A percentile compares a stretch with the other conserved stretches of the same genome.
Conservation (phyloP, 495 filamentous ascomycete genomes). For the Chlorociboria aeruginascens region DNA sequence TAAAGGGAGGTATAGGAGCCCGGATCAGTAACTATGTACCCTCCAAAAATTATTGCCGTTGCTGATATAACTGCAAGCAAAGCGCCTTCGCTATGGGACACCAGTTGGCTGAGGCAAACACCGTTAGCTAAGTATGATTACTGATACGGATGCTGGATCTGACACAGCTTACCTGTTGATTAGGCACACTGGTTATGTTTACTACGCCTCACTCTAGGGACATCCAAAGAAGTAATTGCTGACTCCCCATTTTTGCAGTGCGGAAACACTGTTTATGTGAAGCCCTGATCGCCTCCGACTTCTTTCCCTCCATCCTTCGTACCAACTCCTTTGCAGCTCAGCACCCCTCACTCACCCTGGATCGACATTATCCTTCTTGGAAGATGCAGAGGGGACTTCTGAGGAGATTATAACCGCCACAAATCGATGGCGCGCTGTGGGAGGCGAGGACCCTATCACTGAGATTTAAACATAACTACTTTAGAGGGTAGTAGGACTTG, state of each 20-base stretch:
- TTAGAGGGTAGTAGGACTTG: no score
- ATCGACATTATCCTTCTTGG: background rate
- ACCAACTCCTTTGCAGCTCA: constrained; percentile 4
- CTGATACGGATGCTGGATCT: constrained; percentile 12
- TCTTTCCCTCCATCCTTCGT: constrained; percentile 3
- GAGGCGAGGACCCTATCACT: constrained; percentile 25
- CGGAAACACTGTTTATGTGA: constrained; percentile 10
- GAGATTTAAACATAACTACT: constrained; percentile 22
- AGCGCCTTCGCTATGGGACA: no score
- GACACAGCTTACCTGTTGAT: constrained; percentile 15
- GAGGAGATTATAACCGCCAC: constrained; percentile 15
- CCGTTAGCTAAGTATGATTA: background rate
- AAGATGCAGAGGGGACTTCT: background rate
- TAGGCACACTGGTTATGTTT: no score
- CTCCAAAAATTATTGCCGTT: background rate
- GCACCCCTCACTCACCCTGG: background rate
- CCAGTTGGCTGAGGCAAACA: background rate
- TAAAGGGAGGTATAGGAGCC: constrained; percentile 27
- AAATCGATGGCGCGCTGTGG: constrained; percentile 16
- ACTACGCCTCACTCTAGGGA: constrained; percentile 17
- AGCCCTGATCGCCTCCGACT: background rate
- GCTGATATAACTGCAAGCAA: no score
- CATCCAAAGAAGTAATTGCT: no score
- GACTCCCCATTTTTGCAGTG: no score
- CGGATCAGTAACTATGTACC: constrained; percentile 20